These are phyloP conservation scores for Acorus calamus DNA, from an alignment of 106 monocot species.

Conservation along the genomic window DNA sequence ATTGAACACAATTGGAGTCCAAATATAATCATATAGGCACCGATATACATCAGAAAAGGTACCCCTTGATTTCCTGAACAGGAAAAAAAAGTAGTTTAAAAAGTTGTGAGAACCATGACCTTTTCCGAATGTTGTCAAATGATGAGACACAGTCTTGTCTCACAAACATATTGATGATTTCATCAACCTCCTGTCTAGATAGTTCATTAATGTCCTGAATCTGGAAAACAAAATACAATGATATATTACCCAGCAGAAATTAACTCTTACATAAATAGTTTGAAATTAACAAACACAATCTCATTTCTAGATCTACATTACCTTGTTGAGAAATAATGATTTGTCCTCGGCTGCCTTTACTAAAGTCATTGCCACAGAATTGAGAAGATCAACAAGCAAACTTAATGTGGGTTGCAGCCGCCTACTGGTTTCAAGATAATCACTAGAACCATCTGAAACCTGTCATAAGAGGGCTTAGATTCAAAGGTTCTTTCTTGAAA, in stretches of 20 bases:
- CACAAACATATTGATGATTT: conserved; percentile 61
- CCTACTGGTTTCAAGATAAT: conserved; percentile 5
- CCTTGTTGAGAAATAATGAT: conserved; percentile 74
- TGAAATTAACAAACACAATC: not conserved
- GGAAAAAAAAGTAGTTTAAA: not conserved
- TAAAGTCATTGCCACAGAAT: conserved; percentile 36
- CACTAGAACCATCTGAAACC: conserved; percentile 25
- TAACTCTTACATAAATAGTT: not conserved
- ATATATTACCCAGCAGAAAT: not conserved
- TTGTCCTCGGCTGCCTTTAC: conserved; percentile 78
- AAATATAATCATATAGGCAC: too few relatives aligned
- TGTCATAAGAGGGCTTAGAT: not conserved
- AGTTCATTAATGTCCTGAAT: conserved; percentile 92
- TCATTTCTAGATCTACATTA: conserved; percentile 12
- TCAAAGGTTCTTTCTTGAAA: not conserved
- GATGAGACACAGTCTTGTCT: conserved; percentile 46
- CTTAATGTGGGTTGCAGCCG: conserved; percentile 55
- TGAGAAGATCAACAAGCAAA: conserved; percentile 49
- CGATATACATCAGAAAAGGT: too few relatives aligned
- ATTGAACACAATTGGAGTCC: too few relatives aligned
- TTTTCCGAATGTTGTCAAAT: conserved; percentile 66
- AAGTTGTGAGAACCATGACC: conserved; percentile 20
- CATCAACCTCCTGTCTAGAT: conserved; percentile 96
- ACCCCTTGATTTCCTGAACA: not conserved
- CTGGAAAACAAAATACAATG: conserved; percentile 21